Evolutionary conservation across 164 flowering plant genomes (phyloP), one percentile per base, ranked within the genome.

Genomic region (Sedum album): DNA sequence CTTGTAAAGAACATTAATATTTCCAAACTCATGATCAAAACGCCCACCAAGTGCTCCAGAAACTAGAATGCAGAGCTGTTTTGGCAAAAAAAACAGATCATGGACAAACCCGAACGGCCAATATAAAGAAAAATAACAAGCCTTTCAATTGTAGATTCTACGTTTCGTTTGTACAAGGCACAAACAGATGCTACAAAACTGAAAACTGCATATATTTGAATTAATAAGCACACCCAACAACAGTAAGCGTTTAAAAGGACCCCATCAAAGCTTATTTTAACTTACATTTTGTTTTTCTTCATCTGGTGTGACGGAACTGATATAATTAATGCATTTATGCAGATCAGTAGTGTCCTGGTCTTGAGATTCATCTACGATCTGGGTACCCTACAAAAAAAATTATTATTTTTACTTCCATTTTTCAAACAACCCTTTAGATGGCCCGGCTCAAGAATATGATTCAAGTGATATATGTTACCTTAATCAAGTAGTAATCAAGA

Each of bases 1-100:
- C 13, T 60, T 76, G 70, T 76, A 84, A 6, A 94, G 78, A 36
- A 91, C 90, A 73, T 91, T 94, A 33, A 94, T 78, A 73, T 91
- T 94, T 66, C 96, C 99, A 48, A 83, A 73, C 76, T 91, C 97
- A 66, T 94, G 99, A 73, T 94, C 99, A 77, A 91, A 94, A 67
- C 99, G 76, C 28, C 99, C 99, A 71, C 99, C 99, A 71, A 94
- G 93, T 63, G 97, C 99, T 72, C 97, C 98, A 35, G 89, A 83
- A 79, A 82, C 97, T 77, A 94, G 90, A 71, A 94, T 79, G 79
- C 90, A 84, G 35, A 87, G 72, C 99, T 94, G 48, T 10, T 26
- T 31, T 42, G 0, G 30, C 51, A 51, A 68, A n/a, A 21, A 11
- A 49, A 17, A 55, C 46, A 5, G 20, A 68, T 55, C 41, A 57